Base-by-base conservation (phyloP, 169 alveolate species). In the Eimeria maxima region DNA sequence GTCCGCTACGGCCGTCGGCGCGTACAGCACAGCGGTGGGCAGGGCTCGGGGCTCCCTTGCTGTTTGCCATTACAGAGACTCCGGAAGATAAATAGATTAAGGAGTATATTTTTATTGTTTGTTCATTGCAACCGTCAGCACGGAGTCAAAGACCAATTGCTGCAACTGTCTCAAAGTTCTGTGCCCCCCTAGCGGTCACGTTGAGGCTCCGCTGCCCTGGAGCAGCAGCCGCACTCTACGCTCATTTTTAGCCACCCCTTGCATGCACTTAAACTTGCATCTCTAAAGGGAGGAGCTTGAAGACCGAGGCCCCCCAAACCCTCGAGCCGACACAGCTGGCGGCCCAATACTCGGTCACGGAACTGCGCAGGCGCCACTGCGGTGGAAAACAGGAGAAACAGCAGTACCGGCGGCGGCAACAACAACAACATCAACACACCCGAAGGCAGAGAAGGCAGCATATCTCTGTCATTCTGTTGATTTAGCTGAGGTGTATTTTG, bases 161-260 rank as follows among this genome's bases (percentile, higher is more conserved):
- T 50, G 73, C 90, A 53, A 81, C 90, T 81, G 45, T 8, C 47
- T n/a, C 27, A 24, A 47, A 81, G 90, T 33, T n/a, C 90, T 67
- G 74, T 24, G 78, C 27, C 50, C 24, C 90, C 50, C 53, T 44
- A 29, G 73, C 73, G 90, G 90, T 27, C 45, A 33, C 71, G 67
- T 45, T 13, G 73, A 81, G 73, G 73, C 73, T 7, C 27, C 27
- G n/a, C 67, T 81, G 50, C 27, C 71, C 24, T 0, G 20, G 5
- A 6, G 69, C 73, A 81, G 14, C 44, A 55, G 33, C 47, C 47
- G 20, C 73, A 24, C 71, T 81, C 22, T 27, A 53, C 89, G 3
- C 90, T n/a, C 11, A 50, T 50, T n/a, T 29, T 74, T 45, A 44
- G 14, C 86, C 44, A 44, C 0, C 29, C 60, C 38, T 45, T 42